A percentile compares a stretch with the other conserved stretches of the same genome.
Conservation (phyloP, 1,284 basidiomycete genomes). For the Stygiomarasmius scandens region DNA sequence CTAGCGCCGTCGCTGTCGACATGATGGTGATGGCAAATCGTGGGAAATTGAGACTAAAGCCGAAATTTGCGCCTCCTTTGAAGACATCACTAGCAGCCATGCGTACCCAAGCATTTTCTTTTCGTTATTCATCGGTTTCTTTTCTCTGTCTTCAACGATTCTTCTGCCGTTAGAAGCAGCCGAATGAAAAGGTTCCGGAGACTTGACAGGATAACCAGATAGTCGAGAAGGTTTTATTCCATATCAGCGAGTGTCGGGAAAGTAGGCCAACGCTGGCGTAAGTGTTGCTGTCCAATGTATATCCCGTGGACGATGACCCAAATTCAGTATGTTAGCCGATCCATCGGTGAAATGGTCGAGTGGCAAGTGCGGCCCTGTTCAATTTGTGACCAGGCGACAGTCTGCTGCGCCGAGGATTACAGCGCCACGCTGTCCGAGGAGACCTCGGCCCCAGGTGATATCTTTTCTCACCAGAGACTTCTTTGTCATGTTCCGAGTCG, state of each 20-base stretch:
- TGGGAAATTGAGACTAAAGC: background rate
- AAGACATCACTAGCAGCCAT: too few species aligned
- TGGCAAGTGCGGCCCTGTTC: background rate
- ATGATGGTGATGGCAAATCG: background rate
- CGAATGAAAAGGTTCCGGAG: background rate
- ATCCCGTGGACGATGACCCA: background rate
- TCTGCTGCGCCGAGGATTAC: too few species aligned
- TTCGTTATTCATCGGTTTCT: background rate
- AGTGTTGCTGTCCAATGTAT: background rate
- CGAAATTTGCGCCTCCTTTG: too few species aligned
- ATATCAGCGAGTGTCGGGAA: background rate
- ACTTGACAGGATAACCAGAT: background rate
- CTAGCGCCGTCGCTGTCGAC: too few species aligned
- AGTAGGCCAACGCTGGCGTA: background rate
- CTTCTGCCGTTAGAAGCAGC: background rate
- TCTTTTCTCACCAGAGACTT: background rate
- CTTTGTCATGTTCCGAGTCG: background rate
- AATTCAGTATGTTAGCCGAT: background rate
- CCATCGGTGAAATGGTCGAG: background rate
- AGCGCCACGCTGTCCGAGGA: background rate
- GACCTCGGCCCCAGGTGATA: background rate
- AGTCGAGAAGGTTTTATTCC: background rate
- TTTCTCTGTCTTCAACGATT: background rate
- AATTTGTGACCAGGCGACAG: too few species aligned
- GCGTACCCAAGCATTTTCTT: background rate